Evolutionary conservation across 371 early-diverging fungal genomes (phyloP), one percentile per base, ranked within the genome.

Genomic region (Fennellomyces sp.): DNA sequence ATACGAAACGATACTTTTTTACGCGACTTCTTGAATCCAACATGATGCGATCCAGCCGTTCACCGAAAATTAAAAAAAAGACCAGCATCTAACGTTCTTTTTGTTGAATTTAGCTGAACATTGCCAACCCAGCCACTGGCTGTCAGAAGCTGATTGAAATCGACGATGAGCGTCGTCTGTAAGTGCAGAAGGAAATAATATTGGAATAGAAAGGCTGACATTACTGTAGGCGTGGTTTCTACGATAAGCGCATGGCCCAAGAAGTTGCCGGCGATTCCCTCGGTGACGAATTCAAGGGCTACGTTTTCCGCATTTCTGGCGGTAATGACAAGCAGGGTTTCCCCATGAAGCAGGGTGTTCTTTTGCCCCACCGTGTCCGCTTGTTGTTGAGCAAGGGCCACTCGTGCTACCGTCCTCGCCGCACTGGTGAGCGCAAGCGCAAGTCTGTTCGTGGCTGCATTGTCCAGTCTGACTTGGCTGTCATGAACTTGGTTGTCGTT

Each of bases 301-400:
- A 95, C 88, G 91, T 98, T 69, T 93, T 99, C 89, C 93, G 96
- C 76, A 96, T 99, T 76, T 93, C 96, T 61, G 99, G 99, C 75
- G 99, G 99, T 73, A 96, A 98, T 89, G 99, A 99, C 89, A 97
- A 97, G 88, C 98, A 99, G 89, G 99, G 99, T 82, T 93, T 93
- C 91, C 94, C 94, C 75, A 93, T 93, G 94, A 97, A 96, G 92
- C 95, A 96, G 84, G 97, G 97, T 88, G 93, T 99, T 63, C 88
- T 97, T 64, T 84, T 92, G 62, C 89, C 90, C 64, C 87, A 91
- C 77, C 96, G 99, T 92, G 95, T 97, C 64, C 92, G 97, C 66
- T 92, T 98, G 68, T 85, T 93, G 70, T 89, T 99, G 72, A 89
- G 91, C 75, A 92, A 97, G 87, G 99, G 99, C 61, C 98, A 98